phyloP scores from a whole-genome alignment of 345 rosid genomes.

The Raphanus sativus region DNA sequence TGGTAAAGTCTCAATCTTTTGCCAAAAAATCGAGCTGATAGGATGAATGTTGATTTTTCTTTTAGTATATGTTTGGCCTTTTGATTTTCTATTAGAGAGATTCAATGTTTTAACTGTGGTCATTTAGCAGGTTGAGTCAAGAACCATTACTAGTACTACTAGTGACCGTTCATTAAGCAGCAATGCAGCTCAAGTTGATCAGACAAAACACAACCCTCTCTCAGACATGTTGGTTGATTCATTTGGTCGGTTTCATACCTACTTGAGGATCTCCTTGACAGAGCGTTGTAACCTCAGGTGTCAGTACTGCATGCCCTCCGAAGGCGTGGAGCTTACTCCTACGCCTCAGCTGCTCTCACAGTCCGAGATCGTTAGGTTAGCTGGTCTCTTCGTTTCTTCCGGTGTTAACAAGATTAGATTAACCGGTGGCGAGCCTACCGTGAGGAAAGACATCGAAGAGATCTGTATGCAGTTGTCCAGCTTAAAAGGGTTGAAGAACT shows the following conservation, averaged over 20 bases:
- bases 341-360: conserved; percentile 57
- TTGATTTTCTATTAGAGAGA: not conserved
- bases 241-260: conserved; percentile 85
- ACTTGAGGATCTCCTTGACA: conserved; percentile 86
- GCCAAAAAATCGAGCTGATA: too few species aligned
- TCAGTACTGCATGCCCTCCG: conserved; percentile 93
- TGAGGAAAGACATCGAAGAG: conserved; percentile 79
- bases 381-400: conserved; percentile 70
- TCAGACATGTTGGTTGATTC: conserved; percentile 88
- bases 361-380: conserved; percentile 68
- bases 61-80: not conserved
- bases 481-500: conserved; percentile 75
- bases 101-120: conserved; percentile 8
- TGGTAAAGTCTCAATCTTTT: conserved; percentile 24
- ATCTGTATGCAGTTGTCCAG: conserved; percentile 64
- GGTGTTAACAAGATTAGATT: conserved; percentile 89
- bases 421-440: conserved; percentile 95
- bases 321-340: conserved; percentile 87
- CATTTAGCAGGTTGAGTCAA: conserved; percentile 32
- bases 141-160: conserved; percentile 17
- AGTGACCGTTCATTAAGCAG: not conserved
- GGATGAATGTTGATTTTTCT: not conserved
- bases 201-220: conserved; percentile 39
- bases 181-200: conserved; percentile 42
- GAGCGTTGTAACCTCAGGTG: conserved; percentile 96